Percentiles rank a stretch among this genome's conserved stretches.
Evolutionary conservation across 768 basidiomycete genomes (phyloP).

Genomic region (Rhodotorula babjevae): DNA sequence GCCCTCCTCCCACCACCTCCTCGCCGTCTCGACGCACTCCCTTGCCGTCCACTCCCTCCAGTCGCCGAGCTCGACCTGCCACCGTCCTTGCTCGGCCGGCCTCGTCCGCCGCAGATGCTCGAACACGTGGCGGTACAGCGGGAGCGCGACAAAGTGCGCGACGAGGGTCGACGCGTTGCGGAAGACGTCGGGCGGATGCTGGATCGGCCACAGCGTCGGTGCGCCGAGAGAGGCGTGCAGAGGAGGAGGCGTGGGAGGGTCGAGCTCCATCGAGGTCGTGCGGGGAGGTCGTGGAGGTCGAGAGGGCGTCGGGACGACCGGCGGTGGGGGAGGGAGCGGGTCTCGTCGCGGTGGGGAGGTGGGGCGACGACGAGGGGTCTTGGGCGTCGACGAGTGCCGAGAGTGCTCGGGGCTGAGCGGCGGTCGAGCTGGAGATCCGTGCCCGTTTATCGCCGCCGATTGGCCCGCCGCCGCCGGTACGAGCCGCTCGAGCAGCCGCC

Average conservation of each 20-base stretch:
- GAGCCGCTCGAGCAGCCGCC: constrained; percentile 7
- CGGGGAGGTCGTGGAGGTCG: neutral
- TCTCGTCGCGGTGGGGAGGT: neutral
- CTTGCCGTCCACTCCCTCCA: constrained; percentile 19
- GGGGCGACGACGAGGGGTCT: neutral
- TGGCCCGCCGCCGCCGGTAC: neutral
- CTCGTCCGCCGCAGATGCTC: neutral
- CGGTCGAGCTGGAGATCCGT: neutral
- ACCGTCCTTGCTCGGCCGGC: neutral
- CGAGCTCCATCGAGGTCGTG: constrained; percentile 14
- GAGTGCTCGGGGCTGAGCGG: neutral
- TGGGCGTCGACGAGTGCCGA: neutral
- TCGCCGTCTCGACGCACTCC: neutral
- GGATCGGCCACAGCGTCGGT: constrained; percentile 4
- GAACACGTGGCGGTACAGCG: constrained; percentile 12
- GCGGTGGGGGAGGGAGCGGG: neutral
- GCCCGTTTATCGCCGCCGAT: neutral
- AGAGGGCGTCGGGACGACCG: neutral
- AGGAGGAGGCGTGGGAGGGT: constrained; percentile 1
- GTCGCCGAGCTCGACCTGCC: constrained; percentile 16
- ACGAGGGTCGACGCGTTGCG: constrained; percentile 16
- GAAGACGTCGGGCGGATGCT: constrained; percentile 12
- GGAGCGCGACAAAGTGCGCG: constrained; percentile 27
- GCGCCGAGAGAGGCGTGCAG: neutral
- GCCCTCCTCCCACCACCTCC: constrained; percentile 30